Evolutionary conservation across 2,329 filamentous ascomycete genomes (phyloP).

Genomic region (Trichoderma afroharzianum): DNA sequence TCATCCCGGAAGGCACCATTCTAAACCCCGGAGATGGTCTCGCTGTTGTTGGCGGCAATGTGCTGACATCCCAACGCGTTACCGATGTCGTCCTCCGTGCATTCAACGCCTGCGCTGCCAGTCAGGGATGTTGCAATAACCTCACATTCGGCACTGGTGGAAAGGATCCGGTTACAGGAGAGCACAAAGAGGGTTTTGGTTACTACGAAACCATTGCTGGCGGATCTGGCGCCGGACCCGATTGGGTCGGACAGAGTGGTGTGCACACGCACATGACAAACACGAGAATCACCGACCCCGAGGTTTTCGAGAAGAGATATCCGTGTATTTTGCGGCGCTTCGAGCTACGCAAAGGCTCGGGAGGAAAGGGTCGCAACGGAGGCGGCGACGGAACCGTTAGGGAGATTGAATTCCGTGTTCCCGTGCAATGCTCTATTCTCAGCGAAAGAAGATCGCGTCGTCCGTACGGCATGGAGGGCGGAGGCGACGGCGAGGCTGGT

Average conservation of each 20-base stretch:
- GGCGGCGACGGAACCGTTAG: conserved; percentile 74
- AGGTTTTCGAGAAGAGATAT: conserved; percentile 74
- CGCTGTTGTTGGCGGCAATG: conserved; percentile 80
- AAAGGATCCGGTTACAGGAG: conserved; percentile 54
- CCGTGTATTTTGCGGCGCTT: conserved; percentile 66
- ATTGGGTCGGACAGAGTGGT: conserved; percentile 69
- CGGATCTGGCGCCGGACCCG: conserved; percentile 67
- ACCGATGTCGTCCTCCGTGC: conserved; percentile 81
- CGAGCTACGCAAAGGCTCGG: conserved; percentile 56
- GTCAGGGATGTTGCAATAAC: conserved; percentile 80
- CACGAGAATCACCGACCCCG: conserved; percentile 76
- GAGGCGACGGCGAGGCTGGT: conserved; percentile 64
- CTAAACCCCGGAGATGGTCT: conserved; percentile 72
- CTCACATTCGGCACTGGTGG: conserved; percentile 80
- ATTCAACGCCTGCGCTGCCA: conserved; percentile 74
- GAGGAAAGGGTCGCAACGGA: conserved; percentile 55
- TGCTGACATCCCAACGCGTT: conserved; percentile 74
- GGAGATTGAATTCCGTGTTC: conserved; percentile 78
- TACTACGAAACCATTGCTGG: conserved; percentile 86
- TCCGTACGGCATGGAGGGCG: conserved; percentile 72
- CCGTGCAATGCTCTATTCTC: conserved; percentile 74
- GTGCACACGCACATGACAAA: conserved; percentile 89
- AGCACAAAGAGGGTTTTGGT: conserved; percentile 60
- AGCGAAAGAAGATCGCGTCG: conserved; percentile 69
- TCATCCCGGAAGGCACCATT: conserved; percentile 68